Conservation (phyloP, 345 rosid species). For the Populus nigra region DNA sequence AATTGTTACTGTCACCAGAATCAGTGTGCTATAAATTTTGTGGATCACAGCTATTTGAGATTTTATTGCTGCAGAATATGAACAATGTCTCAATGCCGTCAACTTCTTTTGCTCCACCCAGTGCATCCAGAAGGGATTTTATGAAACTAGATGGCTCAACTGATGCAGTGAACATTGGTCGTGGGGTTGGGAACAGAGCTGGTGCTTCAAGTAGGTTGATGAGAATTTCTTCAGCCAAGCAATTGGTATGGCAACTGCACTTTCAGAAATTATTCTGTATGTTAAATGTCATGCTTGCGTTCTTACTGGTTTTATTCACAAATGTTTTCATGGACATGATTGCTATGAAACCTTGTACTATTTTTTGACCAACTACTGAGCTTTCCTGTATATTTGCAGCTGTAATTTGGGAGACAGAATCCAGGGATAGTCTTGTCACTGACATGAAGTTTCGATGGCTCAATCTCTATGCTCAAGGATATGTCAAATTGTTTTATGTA, state of each 20-base stretch:
- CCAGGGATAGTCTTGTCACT: conserved; percentile 2
- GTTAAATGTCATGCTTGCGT: neutral
- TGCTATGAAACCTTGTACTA: neutral
- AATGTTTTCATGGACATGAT: neutral
- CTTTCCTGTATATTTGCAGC: conserved; percentile 4
- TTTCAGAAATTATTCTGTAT: neutral
- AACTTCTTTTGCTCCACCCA: conserved; percentile 26
- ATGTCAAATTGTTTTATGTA: conserved; percentile 5
- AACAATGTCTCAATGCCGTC: conserved; percentile 26
- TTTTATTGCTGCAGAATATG: conserved; percentile 24
- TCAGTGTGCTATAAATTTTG: neutral
- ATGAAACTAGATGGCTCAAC: conserved; percentile 23
- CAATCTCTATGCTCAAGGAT: conserved; percentile 10
- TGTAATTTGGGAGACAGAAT: conserved; percentile 19
- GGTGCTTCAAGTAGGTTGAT: conserved; percentile 38
- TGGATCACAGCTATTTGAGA: neutral
- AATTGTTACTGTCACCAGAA: neutral
- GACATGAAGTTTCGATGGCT: conserved; percentile 20
- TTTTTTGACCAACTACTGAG: neutral
- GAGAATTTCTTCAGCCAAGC: conserved; percentile 37
- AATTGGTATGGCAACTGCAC: conserved; percentile 15
- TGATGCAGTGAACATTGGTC: conserved; percentile 23
- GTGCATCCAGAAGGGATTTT: conserved; percentile 21
- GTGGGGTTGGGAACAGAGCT: conserved; percentile 23
- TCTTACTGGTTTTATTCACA: neutral